Evolutionary conservation across 2,329 filamentous ascomycete species (phyloP), one percentile per base, ranked within the genome.

Genomic region (Colletotrichum aenigma): DNA sequence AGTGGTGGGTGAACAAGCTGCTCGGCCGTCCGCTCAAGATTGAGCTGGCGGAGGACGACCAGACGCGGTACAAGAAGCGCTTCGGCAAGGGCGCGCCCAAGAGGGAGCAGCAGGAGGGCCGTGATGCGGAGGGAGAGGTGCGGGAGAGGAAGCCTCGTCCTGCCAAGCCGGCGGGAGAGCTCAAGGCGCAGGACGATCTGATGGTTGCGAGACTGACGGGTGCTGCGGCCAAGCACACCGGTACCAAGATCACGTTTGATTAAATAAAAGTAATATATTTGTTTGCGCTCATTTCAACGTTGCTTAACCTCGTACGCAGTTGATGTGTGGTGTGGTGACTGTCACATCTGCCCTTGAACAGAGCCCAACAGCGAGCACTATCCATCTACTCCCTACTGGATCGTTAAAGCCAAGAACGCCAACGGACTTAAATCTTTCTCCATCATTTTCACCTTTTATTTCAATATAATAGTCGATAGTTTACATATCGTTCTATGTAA

Each of bases 21-120:
- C 88, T 94, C 67, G 96, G 96, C 32, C 91, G 97, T 34, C 90
- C 93, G 77, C 89, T 99, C 79, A 95, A 96, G 83, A 93, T 97
- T 83, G 96, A 99, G 84, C 96, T 96, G 81, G 97, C 97, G 24
- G 97, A 99, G 86, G 97, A 98, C 84, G 92, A 96, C 74, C 93
- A 95, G 79, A 92, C 92, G 38, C 89, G 97, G 74, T 99, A 99
- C 85, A 96, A 96, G 88, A 99, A 98, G 89, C 92, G 97, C 3
- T 98, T 94, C 82, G 94, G 95, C 78, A 96, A 96, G 84, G 93
- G 93, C 55, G 90, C 89, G 36, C 88, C 87, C 24, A 86, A 85
- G 77, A 84, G 64, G 48, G 84, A 79, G 78, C 71, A 66, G 78
- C 83, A 74, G 65, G 79, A 80, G 66, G 77, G 78, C 83, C 26